Base-by-base conservation (phyloP, 768 basidiomycete species). In the Russula sp. region DNA sequence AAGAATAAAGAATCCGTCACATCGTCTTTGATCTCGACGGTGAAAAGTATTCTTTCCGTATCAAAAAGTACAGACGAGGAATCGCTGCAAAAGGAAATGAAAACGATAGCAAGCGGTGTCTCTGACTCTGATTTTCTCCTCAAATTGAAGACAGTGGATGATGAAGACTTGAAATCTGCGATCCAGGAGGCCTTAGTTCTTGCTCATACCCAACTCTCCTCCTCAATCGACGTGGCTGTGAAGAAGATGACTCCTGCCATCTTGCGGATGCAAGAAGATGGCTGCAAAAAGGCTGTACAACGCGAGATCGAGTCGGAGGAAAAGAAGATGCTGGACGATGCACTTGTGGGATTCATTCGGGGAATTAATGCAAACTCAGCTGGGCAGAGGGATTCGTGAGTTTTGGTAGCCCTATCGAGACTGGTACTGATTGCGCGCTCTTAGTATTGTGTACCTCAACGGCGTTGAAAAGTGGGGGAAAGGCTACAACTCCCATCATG, bases 101-200 rank as follows among this genome's bases (percentile, higher is more conserved):
- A 56, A 14, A 42, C 32, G 31, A 35, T 48, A n/a, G 53, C 56
- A 27, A 22, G 1, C 2, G 11, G 2, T 1, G 10, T 54, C n/a
- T 11, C 56, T 2, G 64, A 69, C 45, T 14, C 48, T 1, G 20
- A 16, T 11, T 69, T 68, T 42, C 59, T 69, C 1, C 31, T 47
- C 9, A 7, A 27, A 20, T 20, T 68, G 8, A 49, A 47, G 3
- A 14, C n/a, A 3, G 49, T 68, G 8, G 35, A 35, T 2, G 52
- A 60, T n/a, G 34, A 49, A 11, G 62, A 65, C 11, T 13, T 55
- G 13, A 8, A 47, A 4, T 20, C 40, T 1, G 7, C 57, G 0
- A 61, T 61, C 2, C 35, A 37, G 10, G 16, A 27, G 2, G 61
- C 45, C 0, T 16, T 31, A 2, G 27, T 3, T 18, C 18, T 53